Evolutionary conservation across 768 basidiomycete genomes (phyloP), one percentile per base, ranked within the genome.

Genomic region (Boletus coccyginus): DNA sequence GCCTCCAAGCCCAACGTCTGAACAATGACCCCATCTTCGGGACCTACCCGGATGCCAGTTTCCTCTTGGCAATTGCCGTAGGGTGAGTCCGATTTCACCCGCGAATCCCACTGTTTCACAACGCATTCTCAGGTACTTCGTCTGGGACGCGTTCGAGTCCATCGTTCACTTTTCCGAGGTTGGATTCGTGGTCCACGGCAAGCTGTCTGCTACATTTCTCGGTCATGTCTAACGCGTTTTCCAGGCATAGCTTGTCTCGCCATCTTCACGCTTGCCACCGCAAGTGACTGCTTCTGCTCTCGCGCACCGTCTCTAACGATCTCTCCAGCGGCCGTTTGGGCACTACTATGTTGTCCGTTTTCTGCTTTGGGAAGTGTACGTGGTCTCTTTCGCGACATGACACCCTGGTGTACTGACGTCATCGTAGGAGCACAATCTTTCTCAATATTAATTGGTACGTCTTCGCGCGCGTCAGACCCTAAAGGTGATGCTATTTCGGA

Each of bases 361-460:
- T 73, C 73, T 95, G 32, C 74, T 93, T 12, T 93, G 92, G 92
- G 93, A 94, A 73, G 75, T 83, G 78, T 87, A 70, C 50, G 83
- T 73, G 38, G 43, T 41, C 13, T 11, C n/a, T 38, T 21, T 21
- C 46, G 27, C 32, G 11, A 42, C 24, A 17, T 42, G 12, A 13
- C 31, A 35, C 24, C 14, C 62, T 11, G 42, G 17, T 33, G 32
- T 52, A 38, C 55, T 62, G 35, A 63, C 19, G 7, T 45, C 42
- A 36, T 35, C 43, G 17, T 57, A 86, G 85, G 74, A 89, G 86
- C 74, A 95, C 93, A 0, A 82, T 93, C 55, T 93, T 95, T 73
- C 76, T 96, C 59, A 90, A 96, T 63, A 83, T 90, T 52, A 91
- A 94, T 59, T 94, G 92, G 92, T 92, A 61, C 57, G 76, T 68